These are phyloP conservation scores for Aphanomyces invadans DNA, from an alignment of 352 stramenopile species.

Conservation along the genomic window DNA sequence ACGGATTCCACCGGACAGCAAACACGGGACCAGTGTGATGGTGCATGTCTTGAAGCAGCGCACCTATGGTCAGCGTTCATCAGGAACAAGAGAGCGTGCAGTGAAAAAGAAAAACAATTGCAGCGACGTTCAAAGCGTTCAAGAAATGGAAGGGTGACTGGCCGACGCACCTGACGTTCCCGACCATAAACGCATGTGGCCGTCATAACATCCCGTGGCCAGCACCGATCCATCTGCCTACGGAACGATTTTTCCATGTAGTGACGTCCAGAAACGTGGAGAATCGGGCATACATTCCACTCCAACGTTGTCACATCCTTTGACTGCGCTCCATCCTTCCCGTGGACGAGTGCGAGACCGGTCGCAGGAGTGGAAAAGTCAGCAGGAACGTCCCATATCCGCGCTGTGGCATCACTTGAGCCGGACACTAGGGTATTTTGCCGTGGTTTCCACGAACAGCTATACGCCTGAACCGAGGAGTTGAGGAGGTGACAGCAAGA, in stretches of 20 bases:
- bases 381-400: constrained; percentile 90
- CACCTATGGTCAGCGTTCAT: constrained; percentile 34
- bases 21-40: constrained; percentile 82
- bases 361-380: constrained; percentile 36
- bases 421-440: constrained; percentile 94
- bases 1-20: constrained; percentile 77
- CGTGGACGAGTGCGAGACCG: constrained; percentile 46
- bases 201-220: constrained; percentile 94
- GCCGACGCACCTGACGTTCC: constrained; percentile 17
- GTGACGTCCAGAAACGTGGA: too few relatives aligned
- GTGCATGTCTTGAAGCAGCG: constrained; percentile 78
- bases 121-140: too few relatives aligned
- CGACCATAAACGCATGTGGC: constrained; percentile 78
- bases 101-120: too few relatives aligned
- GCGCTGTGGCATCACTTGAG: constrained; percentile 91
- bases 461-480: constrained; percentile 87
- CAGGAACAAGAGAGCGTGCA: too few relatives aligned
- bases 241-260: too few relatives aligned
- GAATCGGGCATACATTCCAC: constrained; percentile 77
- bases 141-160: too few relatives aligned
- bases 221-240: constrained; percentile 86
- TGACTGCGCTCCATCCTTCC: constrained; percentile 82
- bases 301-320: constrained; percentile 98
- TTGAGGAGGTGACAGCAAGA: constrained; percentile 27
- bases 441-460: constrained; percentile 95